Evolutionary conservation across 1,284 basidiomycete genomes (phyloP).

Genomic region (Thelephora terrestris): DNA sequence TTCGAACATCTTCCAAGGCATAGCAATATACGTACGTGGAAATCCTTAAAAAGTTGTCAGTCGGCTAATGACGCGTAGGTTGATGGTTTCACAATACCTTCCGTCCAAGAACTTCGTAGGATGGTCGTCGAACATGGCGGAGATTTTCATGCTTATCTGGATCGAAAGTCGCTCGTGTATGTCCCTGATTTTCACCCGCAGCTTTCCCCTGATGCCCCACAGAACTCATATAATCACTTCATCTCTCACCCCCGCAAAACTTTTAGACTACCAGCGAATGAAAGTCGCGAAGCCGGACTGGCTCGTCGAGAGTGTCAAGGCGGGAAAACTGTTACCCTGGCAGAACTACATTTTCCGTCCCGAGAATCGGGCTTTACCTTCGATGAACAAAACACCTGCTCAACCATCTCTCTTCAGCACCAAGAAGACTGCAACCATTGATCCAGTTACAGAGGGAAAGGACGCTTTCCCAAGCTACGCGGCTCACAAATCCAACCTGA

Average conservation of each 20-base stretch:
- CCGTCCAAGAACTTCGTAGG: conserved; percentile 75
- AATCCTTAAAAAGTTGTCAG: background rate
- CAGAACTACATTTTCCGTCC: conserved; percentile 49
- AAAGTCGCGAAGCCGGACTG: conserved; percentile 85
- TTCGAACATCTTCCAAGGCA: conserved; percentile 52
- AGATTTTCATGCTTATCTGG: conserved; percentile 74
- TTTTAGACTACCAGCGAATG: conserved; percentile 80
- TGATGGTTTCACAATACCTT: conserved; percentile 86
- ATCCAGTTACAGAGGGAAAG: conserved; percentile 31
- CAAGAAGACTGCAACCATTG: conserved; percentile 15
- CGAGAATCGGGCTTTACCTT: conserved; percentile 26
- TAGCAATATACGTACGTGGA: conserved; percentile 66
- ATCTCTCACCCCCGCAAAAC: conserved; percentile 82
- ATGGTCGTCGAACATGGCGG: conserved; percentile 83
- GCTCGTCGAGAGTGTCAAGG: conserved; percentile 69
- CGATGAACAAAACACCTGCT: conserved; percentile 35
- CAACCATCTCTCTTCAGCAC: conserved; percentile 24
- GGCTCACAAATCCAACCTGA: conserved; percentile 50
- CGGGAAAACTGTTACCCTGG: conserved; percentile 71
- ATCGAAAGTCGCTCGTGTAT: conserved; percentile 66
- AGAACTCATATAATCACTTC: conserved; percentile 88
- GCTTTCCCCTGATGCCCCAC: conserved; percentile 3
- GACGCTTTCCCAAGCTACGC: conserved; percentile 53
- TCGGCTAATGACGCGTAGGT: conserved; percentile 41
- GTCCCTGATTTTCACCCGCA: conserved; percentile 18